Base-by-base conservation (phyloP, 2,329 filamentous ascomycete genomes). In the Tolypocladium capitatum region DNA sequence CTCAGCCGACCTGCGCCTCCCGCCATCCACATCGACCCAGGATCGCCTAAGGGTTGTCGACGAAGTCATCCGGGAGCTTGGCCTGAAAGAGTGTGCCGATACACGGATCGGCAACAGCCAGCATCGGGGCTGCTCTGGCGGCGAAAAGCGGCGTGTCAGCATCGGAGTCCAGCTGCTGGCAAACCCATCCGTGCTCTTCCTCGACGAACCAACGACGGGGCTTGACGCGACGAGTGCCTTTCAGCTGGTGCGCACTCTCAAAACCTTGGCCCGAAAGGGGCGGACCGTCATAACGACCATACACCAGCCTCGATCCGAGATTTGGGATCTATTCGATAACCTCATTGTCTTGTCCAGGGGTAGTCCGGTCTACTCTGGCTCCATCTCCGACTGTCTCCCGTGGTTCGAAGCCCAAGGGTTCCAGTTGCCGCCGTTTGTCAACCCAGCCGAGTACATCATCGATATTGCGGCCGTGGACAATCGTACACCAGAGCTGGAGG, bases 151-250 rank as follows among this genome's bases (percentile, higher is more conserved):
- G 51, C 70, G 85, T 31, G 83, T 83, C 0, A 87, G 83, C 52
- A 85, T 90, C 43, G 85, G 84, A 2, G 84, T 90, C 5, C 85
- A 89, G 62, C 70, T 90, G 48, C 68, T 90, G n/a, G 80, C 83
- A 5, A 90, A 89, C 58, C 85, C 86, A 1, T 86, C 83, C 6
- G 75, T 90, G 1, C 66, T 90, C 7, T 89, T 87, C 60, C 73
- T 88, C 21, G 86, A 91, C 56, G 86, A 90, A 56, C 84, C 85
- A 0, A 90, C 86, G 0, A 89, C 84, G 1, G 84, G 83, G 1
- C 70, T 90, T 8, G 85, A 90, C 64, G 83, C 84, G 0, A 86
- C 83, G 2, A 87, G 81, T 57, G 85, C 85, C 0, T 86, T 80
- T 55, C 84, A 88, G 53, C 73, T 90, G 0, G 72, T 89, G 0